Base-by-base conservation (phyloP, 148 eudicot genomes). In the Amaranthus palmeri region DNA sequence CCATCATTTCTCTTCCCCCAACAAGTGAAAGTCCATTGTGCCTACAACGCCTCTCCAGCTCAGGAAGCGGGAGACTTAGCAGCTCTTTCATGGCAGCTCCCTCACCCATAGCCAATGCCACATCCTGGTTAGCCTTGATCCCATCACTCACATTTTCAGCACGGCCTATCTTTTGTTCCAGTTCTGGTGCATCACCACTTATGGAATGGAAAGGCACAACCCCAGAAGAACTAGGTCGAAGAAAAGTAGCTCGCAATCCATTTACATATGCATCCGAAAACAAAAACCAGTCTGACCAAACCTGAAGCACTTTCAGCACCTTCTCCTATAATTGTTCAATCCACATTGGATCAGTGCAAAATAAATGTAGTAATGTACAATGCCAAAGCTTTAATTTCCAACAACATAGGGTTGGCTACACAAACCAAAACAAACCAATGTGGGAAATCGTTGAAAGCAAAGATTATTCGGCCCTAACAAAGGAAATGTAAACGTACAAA, bases 231-330 rank as follows among this genome's bases (percentile, higher is more conserved):
- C 97, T 88, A 5, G 97, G 82, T 44, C 97, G 88, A 49, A 95
- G 88, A 80, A 95, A 95, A 53, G 98, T 95, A 55, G 98, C 88
- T 67, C 97, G 87, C 75, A 95, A 68, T 61, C 98, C 98, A 72
- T 95, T 91, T 68, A 91, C 91, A 77, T 89, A 95, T 56, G 93
- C 92, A 79, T 95, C 98, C 18, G 98, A 95, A 83, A 95, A 95
- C 47, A 95, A 83, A 85, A 95, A 95, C 98, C 98, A 95, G 79
- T 95, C 98, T 46, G 98, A 84, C 98, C 98, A 95, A 60, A 92
- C 98, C 81, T 95, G 98, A 76, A 91, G 97, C 67, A 95, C 98
- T 81, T 95, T 95, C 77, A 91, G 70, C 77, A 95, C 93, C 51
- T 97, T 91, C 82, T 95, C 98, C 98, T 95, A 85, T 42, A 78